Evolutionary conservation across 768 basidiomycete genomes (phyloP), one percentile per base, ranked within the genome.

Genomic region (Boletus coccyginus): DNA sequence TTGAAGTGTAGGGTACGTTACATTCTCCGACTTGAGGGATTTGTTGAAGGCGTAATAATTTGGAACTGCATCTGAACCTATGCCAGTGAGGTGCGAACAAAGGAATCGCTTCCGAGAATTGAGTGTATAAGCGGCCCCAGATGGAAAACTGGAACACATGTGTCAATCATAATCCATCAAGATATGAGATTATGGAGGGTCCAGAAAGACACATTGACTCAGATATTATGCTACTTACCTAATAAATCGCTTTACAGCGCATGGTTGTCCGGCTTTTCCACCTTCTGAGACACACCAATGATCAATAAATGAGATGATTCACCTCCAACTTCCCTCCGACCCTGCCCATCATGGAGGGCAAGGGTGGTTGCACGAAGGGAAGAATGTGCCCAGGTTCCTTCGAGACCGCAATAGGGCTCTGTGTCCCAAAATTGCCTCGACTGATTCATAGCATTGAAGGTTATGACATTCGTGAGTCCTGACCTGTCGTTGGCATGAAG

Each of bases 261-360:
- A 27, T 27, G 4, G 4, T 27, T 27, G 27, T 27, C 6, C 27
- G 6, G 27, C 6, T 27, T 27, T 27, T 53, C 79, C 75, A 27
- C 27, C 6, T 77, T 77, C 31, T 7, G 21, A 48, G 55, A 59
- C 69, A 33, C 55, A 86, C 87, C 85, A 78, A 68, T 89, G 88
- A 73, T 90, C 89, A 85, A 90, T 85, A 62, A 88, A 90, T 57
- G 75, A 27, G 27, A 27, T 6, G 27, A 27, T 27, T 27, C 27
- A 6, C 59, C 80, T 75, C 89, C 89, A 92, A n/a, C 76, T 79
- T 8, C 88, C 88, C 68, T 85, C 82, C 3, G 90, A 79, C 12
- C 87, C 19, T 88, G 87, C 90, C 90, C 91, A 65, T 90, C 88
- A 19, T 64, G 60, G 9, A 6, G 67, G 61, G 61, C 38, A 42